Conservation (phyloP, 2,329 filamentous ascomycete species). For the Cryphonectria japonica region DNA sequence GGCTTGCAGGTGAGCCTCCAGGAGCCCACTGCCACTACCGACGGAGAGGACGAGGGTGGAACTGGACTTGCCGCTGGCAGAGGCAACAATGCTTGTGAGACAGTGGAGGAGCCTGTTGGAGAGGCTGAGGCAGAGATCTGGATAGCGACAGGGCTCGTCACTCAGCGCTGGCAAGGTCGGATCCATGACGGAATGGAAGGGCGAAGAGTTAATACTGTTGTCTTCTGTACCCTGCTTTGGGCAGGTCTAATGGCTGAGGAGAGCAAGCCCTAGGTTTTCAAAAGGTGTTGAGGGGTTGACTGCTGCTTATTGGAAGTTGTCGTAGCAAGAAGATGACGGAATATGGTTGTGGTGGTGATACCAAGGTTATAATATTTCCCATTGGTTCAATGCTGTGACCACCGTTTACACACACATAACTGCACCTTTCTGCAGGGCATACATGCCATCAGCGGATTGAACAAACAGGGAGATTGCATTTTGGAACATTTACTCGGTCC, state of each 20-base stretch:
- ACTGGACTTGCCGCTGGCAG: not conserved
- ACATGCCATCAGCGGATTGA: not conserved
- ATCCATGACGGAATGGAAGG: not conserved
- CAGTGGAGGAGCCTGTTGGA: slow-evolving; percentile 18
- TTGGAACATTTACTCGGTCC: not conserved
- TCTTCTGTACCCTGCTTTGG: not conserved
- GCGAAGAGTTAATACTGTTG: too few species aligned
- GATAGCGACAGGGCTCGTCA: slow-evolving; percentile 14
- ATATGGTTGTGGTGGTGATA: not conserved
- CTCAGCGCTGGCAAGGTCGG: slow-evolving; percentile 10
- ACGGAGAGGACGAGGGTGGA: slow-evolving; percentile 22
- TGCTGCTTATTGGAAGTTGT: not conserved
- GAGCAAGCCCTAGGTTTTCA: not conserved
- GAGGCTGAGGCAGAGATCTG: slow-evolving; percentile 26
- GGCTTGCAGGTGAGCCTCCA: slow-evolving; percentile 24
- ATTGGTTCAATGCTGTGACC: not conserved
- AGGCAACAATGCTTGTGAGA: slow-evolving; percentile 16
- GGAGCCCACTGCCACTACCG: slow-evolving; percentile 27
- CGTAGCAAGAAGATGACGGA: not conserved
- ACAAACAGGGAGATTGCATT: not conserved
- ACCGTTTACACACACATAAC: not conserved
- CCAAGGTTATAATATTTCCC: not conserved
- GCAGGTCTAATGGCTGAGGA: not conserved
- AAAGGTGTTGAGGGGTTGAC: not conserved
- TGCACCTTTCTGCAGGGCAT: not conserved